Base-by-base conservation (phyloP, 176 grass and related monocot species). In the Triticum aestivum region DNA sequence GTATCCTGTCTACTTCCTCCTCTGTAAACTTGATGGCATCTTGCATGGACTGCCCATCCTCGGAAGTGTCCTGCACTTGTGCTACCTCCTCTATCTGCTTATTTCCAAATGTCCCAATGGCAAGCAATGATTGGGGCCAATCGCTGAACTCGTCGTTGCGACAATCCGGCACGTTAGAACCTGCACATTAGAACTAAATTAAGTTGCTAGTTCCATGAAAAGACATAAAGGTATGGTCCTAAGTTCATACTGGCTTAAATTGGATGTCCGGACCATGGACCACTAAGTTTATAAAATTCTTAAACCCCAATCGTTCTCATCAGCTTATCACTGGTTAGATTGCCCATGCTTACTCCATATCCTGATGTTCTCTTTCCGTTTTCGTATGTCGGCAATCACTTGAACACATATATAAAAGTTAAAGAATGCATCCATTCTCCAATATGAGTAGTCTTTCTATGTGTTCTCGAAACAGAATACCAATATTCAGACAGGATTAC, bases 31-130 rank as follows among this genome's bases (percentile, higher is more conserved):
- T 87, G n/a, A 65, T 5, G 3, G 80, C 15, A 67, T 89, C 86
- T 81, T 93, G 85, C 32, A 8, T 61, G 32, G 84, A 4, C 79
- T 75, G 61, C 27, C 12, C 71, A 58, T 69, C 80, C 35, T 86
- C 76, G 0, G 87, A 91, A 12, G 89, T 37, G 42, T 65, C 77
- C 81, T 80, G 20, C 18, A 35, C 83, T 70, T 76, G 54, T 9
- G 33, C 77, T 59, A 30, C 87, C 72, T 92, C 83, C 54, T 89
- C 83, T 5, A 92, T 78, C 62, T 91, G 73, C 77, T 85, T 86
- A 62, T 85, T 92, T 47, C 93, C 93, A 32, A 95, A 89, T 83
- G 95, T 98, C 58, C 95, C 95, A 8, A 98, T 95, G 24, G 91
- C 76, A 54, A 98, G 91, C 65, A 98, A 69, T 54, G 85, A 83